Conservation (phyloP, 495 filamentous ascomycete genomes). For the Acidomyces sp. region DNA sequence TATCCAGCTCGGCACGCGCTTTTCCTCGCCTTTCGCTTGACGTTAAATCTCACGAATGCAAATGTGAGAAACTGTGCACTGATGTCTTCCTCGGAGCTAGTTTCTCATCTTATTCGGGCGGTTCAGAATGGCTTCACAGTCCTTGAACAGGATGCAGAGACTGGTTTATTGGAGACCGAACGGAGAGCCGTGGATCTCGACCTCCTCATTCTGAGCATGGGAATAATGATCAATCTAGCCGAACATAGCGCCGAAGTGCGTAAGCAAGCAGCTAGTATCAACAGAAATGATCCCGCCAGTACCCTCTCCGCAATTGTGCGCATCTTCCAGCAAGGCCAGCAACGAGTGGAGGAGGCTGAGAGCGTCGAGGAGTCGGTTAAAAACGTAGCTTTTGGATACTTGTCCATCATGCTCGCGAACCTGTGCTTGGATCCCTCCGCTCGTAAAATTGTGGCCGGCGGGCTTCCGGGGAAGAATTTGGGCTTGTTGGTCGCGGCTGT, state of each 20-base stretch:
- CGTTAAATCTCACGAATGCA: slow-evolving; percentile 80
- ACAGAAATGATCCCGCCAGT: neutral
- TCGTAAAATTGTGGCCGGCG: slow-evolving; percentile 35
- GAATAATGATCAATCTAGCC: slow-evolving; percentile 77
- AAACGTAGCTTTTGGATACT: slow-evolving; percentile 83
- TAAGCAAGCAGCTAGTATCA: neutral
- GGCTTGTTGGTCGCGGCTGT: slow-evolving; percentile 58
- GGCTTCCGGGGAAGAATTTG: slow-evolving; percentile 47
- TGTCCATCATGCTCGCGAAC: slow-evolving; percentile 72
- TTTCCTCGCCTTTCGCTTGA: slow-evolving; percentile 45
- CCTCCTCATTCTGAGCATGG: slow-evolving; percentile 63
- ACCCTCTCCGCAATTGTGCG: slow-evolving; percentile 2
- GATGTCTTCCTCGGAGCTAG: slow-evolving; percentile 46
- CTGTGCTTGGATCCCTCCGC: slow-evolving; percentile 51
- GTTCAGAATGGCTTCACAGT: slow-evolving; percentile 24
- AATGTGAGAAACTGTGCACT: slow-evolving; percentile 50
- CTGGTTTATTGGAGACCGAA: no score
- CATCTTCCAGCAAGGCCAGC: slow-evolving; percentile 10
- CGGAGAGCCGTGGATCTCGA: slow-evolving; percentile 44
- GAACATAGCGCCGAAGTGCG: slow-evolving; percentile 54
- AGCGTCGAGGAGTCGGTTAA: slow-evolving; percentile 52
- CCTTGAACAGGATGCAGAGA: slow-evolving; percentile 29
- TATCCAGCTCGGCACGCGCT: slow-evolving; percentile 6
- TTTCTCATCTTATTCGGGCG: slow-evolving; percentile 42
- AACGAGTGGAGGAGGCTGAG: slow-evolving; percentile 9